Base-by-base conservation (phyloP, 1,139 yeast species). In the Taphrina communis region DNA sequence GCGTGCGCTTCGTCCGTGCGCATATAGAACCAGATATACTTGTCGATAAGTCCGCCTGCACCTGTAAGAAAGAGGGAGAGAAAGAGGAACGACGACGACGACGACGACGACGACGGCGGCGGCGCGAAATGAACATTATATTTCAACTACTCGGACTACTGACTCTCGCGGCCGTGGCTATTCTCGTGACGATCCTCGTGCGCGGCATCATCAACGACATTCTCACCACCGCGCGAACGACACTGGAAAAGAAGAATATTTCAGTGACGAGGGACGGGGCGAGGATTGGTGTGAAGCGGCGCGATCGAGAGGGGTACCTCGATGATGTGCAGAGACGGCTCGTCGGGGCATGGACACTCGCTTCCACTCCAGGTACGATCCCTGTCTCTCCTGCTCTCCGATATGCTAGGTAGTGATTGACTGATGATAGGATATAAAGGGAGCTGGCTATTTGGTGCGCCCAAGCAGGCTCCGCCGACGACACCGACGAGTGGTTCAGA, bases 231-330 rank as follows among this genome's bases (percentile, higher is more conserved):
- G 25, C 56, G 25, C 12, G 31, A 46, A 6, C 12, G 14, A 21
- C 55, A 25, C 35, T 57, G 55, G 48, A 11, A 17, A 38, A 36
- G 14, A 55, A 58, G 19, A 48, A 65, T 19, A 53, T 65, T 52
- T 25, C 17, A 14, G 35, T 65, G 41, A 44, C 63, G 5, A 9
- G 44, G 6, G 17, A 52, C 14, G 68, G 68, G 35, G 68, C 68
- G n/a, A 57, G 44, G 12, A 57, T 65, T 42, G 63, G 68, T 44
- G 63, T 65, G 51, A 57, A 57, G 52, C 12, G 25, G 41, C 52
- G 57, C 35, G 48, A 51, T 12, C 39, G 61, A 35, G 68, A 65
- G 21, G 35, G 39, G 21, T 50, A 55, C 41, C 39, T 57, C 42
- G 68, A 65, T 14, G 55, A 48, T 12, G 53, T 59, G 14, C 68